Base-by-base conservation (phyloP, 2,329 filamentous ascomycete genomes). In the Coleophoma cylindrospora region DNA sequence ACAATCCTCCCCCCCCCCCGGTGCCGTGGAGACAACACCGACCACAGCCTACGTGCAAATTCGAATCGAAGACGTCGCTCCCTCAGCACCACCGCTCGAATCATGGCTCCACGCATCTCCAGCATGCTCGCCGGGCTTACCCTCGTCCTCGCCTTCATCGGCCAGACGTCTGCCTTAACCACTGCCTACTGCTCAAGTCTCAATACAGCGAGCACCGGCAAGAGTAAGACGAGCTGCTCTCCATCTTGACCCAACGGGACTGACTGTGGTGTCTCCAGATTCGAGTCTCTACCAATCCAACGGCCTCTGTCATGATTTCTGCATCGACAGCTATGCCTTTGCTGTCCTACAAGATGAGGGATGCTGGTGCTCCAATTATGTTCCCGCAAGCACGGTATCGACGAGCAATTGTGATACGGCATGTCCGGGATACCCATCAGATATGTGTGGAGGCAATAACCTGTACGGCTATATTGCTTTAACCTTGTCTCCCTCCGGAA, bases 301-400 rank as follows among this genome's bases (percentile, higher is more conserved):
- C 58, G 87, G 87, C 32, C 75, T 83, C 12, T 92, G 88, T 64
- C 69, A 73, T 45, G 70, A 79, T 45, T 75, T 75, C 45, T 92
- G 88, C 68, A 59, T 67, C 22, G 61, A 63, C 17, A 57, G 73
- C 14, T 87, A 75, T 56, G 86, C 87, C 37, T 88, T 84, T 54
- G 86, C 85, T 56, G 73, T 92, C 44, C 71, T 91, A 1, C 78
- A 89, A 58, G 74, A 68, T 14, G 71, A 80, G 33, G 67, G 74
- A 47, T 92, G 88, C 64, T 92, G 86, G 86, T 92, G 88, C 65
- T 84, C 85, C 36, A 77, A 90, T 64, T 83, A 83, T 60, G 74
- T 75, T 2, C 88, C 88, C 9, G 71, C 71, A 45, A 55, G 69
- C 33, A 65, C 33, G 64, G 72, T 49, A 69, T 74, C 46, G 19